Conservation (phyloP, 169 alveolate species). For the Theileria equi region DNA sequence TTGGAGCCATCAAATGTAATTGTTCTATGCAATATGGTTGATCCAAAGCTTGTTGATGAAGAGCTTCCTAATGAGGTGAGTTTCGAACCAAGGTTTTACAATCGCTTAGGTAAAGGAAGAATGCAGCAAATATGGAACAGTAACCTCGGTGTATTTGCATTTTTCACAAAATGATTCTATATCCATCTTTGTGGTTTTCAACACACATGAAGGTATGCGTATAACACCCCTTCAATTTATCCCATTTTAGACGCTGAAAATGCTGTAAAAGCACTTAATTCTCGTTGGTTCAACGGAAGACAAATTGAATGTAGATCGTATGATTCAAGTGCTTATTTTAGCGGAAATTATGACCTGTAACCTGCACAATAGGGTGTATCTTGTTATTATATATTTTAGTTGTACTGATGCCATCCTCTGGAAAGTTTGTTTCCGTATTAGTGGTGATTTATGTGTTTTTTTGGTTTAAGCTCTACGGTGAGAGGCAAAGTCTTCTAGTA, state of each 20-base stretch:
- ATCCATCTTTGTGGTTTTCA: constrained; percentile 21
- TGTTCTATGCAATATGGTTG: constrained; percentile 18
- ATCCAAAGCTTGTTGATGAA: constrained; percentile 19
- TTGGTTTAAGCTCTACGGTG: neutral
- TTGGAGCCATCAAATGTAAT: constrained; percentile 19
- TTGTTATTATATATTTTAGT: neutral
- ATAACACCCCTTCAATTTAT: neutral
- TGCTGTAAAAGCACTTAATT: constrained; percentile 8
- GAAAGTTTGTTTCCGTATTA: neutral
- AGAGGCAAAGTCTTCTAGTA: too few species aligned
- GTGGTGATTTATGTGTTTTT: neutral
- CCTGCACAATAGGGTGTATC: neutral
- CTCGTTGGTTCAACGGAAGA: constrained; percentile 40
- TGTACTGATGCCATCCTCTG: neutral
- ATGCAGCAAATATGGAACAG: constrained; percentile 24
- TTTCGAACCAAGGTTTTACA: neutral
- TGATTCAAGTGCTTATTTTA: constrained; percentile 28
- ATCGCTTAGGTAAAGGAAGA: constrained; percentile 19
- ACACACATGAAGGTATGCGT: constrained; percentile 10
- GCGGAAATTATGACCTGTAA: constrained; percentile 32
- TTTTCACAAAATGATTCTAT: constrained; percentile 15
- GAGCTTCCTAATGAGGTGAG: constrained; percentile 23
- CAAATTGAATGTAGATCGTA: constrained; percentile 15
- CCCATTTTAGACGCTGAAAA: constrained; percentile 14
- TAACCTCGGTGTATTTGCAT: constrained; percentile 25